Base-by-base conservation (phyloP, 73 alveolate species). In the Paramecium tetraurelia region DNA sequence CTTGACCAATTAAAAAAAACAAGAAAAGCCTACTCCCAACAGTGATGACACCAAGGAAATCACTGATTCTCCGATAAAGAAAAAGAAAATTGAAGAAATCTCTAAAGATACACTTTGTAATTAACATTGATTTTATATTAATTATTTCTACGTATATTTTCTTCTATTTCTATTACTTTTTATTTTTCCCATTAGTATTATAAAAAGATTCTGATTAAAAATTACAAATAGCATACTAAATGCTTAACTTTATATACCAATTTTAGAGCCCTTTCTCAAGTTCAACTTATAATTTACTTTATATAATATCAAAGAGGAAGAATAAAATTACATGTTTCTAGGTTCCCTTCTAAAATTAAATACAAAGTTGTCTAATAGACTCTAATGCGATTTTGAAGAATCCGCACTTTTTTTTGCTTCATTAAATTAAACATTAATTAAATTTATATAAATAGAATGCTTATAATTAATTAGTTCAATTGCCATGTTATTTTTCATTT, bases 61-160 rank as follows among this genome's bases (percentile, higher is more conserved):
- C 41, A 63, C 84, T 63, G 84, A 63, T 33, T 63, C 84, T 63
- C 84, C 84, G 2, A 63, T 63, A 3, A 63, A 63, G 46, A 63
- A 63, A 63, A 63, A 63, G 84, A 63, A 63, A 63, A 63, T 63
- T 63, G 84, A 63, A n/a, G 84, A 63, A 27, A 63, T 63, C 84
- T 63, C 84, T 63, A 31, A 63, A 33, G 84, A 63, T 63, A 27
- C 84, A 63, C 84, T 63, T 63, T 63, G 41, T 63, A 22, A 63
- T 63, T 63, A 63, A 63, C 16, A 63, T 63, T 63, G 84, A 63
- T 63, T 63, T 59, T 63, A 63, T 63, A 22, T 63, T 63, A 53
- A 53, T 53, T 53, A 53, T 53, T 53, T 53, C 69, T 53, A 4
- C 16, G 33, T 6, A 53, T 53, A 18, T n/a, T 16, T 40, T 53